Conservation (phyloP, 805 yeast genomes). For the Hermanozyma aechmeae region DNA sequence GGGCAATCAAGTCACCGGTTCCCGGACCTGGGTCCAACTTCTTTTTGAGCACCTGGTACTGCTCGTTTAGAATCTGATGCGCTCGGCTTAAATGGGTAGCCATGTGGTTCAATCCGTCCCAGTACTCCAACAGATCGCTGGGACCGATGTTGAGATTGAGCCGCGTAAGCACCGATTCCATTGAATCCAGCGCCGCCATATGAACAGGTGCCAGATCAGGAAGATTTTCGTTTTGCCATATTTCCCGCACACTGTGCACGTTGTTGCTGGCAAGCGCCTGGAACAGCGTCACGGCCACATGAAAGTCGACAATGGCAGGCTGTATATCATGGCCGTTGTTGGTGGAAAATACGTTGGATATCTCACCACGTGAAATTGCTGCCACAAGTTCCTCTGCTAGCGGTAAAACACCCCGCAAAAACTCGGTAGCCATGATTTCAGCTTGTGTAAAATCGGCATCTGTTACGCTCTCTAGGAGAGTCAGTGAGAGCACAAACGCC, state of each 20-base stretch:
- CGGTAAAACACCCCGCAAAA: slow-evolving; percentile 9
- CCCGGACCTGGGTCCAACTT: slow-evolving; percentile 14
- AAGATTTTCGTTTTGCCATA: too few relatives aligned
- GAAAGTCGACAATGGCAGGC: too few relatives aligned
- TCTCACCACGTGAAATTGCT: slow-evolving; percentile 17
- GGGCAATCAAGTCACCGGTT: slow-evolving; percentile 22
- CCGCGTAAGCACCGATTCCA: too few relatives aligned
- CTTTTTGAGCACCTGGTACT: slow-evolving; percentile 2
- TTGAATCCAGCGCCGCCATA: too few relatives aligned
- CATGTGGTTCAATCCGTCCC: slow-evolving; percentile 34
- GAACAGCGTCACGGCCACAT: too few relatives aligned
- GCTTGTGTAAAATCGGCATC: slow-evolving; percentile 4
- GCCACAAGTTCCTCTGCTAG: slow-evolving; percentile 15
- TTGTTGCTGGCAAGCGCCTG: too few relatives aligned
- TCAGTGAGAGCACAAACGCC: slow-evolving; percentile 18
- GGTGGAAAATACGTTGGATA: slow-evolving; percentile 17
- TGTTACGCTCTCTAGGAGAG: slow-evolving; percentile 19
- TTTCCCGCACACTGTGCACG: too few relatives aligned
- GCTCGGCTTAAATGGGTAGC: slow-evolving; percentile 28
- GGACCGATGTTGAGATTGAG: too few relatives aligned
- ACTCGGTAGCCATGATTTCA: slow-evolving; percentile 12
- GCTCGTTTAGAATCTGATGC: slow-evolving; percentile 18
- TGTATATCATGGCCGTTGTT: slow-evolving; percentile 7
- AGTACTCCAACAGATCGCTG: too few relatives aligned
- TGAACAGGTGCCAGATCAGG: too few relatives aligned